These are phyloP conservation scores for Neocucurbitaria cava DNA, from an alignment of 2,329 filamentous ascomycete species.

Conservation along the genomic window DNA sequence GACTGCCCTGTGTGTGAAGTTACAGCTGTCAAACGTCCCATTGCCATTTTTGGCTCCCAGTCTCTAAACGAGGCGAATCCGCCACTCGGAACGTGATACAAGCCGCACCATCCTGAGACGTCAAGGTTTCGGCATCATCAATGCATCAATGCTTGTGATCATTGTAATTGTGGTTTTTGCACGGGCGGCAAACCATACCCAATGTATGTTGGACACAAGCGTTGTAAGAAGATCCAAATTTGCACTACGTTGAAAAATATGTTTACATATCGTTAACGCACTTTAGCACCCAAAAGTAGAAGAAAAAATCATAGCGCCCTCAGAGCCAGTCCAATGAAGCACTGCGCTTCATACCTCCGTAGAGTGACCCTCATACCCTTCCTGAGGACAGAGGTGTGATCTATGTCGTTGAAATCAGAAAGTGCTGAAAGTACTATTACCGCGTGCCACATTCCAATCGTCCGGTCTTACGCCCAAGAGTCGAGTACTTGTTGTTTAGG, in stretches of 20 bases:
- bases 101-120: constrained; percentile 21
- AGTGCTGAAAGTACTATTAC: constrained; percentile 39
- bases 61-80: background rate
- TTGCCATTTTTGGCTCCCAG: background rate
- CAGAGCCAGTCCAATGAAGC: constrained; percentile 45
- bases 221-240: background rate
- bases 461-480: background rate
- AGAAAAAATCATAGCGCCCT: constrained; percentile 32
- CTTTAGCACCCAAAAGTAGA: constrained; percentile 20
- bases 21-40: background rate
- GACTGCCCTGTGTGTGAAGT: background rate
- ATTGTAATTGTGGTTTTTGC: background rate
- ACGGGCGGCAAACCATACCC: background rate
- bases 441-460: constrained; percentile 15
- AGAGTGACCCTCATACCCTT: constrained; percentile 32
- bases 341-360: constrained; percentile 43
- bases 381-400: constrained; percentile 32
- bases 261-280: constrained; percentile 42
- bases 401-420: constrained; percentile 32
- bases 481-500: constrained; percentile 22
- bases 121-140: constrained; percentile 10
- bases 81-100: constrained; percentile 18
- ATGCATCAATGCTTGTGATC: constrained; percentile 8
- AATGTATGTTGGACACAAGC: background rate
- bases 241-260: constrained; percentile 23